Conservation (phyloP, 2,329 filamentous ascomycete species). For the Cladosporium sp. region DNA sequence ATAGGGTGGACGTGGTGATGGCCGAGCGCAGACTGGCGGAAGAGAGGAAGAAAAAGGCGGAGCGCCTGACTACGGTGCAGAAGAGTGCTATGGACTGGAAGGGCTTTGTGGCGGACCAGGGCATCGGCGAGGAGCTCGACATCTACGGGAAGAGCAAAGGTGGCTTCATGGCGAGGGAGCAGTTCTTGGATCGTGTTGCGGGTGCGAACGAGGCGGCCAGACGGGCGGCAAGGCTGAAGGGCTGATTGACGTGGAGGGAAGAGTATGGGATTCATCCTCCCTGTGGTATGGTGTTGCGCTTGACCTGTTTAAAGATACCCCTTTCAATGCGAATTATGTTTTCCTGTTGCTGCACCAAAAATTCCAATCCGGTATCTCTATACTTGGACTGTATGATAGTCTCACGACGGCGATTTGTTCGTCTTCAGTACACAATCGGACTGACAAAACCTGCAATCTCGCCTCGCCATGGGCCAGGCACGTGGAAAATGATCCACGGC, state of each 20-base stretch:
- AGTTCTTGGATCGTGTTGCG: conserved; percentile 61
- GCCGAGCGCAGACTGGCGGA: conserved; percentile 35
- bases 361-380: neutral
- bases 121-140: conserved; percentile 62
- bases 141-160: conserved; percentile 62
- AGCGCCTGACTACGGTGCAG: conserved; percentile 66
- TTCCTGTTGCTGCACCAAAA: neutral
- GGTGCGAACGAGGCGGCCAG: conserved; percentile 57
- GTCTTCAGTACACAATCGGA: neutral
- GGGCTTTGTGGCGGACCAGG: conserved; percentile 61
- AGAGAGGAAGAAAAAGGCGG: conserved; percentile 44
- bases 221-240: conserved; percentile 51
- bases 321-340: conserved; percentile 9
- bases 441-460: neutral
- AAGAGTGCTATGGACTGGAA: conserved; percentile 67
- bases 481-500: neutral
- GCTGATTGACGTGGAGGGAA: conserved; percentile 22
- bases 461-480: conserved; percentile 10
- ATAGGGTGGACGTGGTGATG: conserved; percentile 34
- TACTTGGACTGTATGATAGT: neutral
- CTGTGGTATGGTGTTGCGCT: neutral
- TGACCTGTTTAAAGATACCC: conserved; percentile 9
- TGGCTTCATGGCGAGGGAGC: conserved; percentile 61
- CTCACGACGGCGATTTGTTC: neutral
- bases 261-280: neutral